phyloP scores from a whole-genome alignment of 2,329 filamentous ascomycete genomes.

The Clonostachys chloroleuca region DNA sequence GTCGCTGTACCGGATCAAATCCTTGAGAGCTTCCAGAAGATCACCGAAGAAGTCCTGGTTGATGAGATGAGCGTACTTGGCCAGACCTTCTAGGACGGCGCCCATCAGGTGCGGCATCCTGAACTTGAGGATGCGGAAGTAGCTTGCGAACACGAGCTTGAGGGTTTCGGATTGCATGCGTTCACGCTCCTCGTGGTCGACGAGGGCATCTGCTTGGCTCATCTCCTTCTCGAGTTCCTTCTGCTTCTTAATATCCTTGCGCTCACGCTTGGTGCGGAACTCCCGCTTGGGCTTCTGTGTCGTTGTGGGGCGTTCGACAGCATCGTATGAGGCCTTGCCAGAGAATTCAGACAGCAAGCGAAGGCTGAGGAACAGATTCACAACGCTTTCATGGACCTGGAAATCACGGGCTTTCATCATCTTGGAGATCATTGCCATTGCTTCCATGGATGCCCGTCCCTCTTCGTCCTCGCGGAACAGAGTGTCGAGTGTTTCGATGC shows the following conservation, averaged over 20 bases:
- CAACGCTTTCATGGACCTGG: conserved; percentile 74
- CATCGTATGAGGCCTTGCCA: conserved; percentile 75
- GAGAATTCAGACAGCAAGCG: conserved; percentile 85
- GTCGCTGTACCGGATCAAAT: conserved; percentile 77
- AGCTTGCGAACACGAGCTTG: conserved; percentile 91
- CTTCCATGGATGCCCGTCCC: conserved; percentile 81
- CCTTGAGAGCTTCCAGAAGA: conserved; percentile 87
- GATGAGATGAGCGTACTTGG: conserved; percentile 92
- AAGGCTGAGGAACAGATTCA: conserved; percentile 89
- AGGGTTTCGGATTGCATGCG: conserved; percentile 92
- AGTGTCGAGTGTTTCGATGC: conserved; percentile 71
- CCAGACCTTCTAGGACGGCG: conserved; percentile 90
- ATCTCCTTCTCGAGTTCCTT: conserved; percentile 91
- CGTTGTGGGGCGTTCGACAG: conserved; percentile 51
- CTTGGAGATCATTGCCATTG: conserved; percentile 78
- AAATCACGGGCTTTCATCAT: conserved; percentile 93
- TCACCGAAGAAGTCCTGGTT: conserved; percentile 99
- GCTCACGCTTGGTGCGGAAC: conserved; percentile 83
- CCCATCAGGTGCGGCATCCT: conserved; percentile 84
- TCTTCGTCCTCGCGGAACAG: conserved; percentile 87
- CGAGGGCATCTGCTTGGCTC: conserved; percentile 83
- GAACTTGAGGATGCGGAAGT: conserved; percentile 90
- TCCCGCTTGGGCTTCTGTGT: conserved; percentile 72
- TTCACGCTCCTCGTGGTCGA: conserved; percentile 89
- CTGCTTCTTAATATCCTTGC: conserved; percentile 80